Conservation (phyloP, 2,329 filamentous ascomycete genomes). For the Fusarium nematophilum region DNA sequence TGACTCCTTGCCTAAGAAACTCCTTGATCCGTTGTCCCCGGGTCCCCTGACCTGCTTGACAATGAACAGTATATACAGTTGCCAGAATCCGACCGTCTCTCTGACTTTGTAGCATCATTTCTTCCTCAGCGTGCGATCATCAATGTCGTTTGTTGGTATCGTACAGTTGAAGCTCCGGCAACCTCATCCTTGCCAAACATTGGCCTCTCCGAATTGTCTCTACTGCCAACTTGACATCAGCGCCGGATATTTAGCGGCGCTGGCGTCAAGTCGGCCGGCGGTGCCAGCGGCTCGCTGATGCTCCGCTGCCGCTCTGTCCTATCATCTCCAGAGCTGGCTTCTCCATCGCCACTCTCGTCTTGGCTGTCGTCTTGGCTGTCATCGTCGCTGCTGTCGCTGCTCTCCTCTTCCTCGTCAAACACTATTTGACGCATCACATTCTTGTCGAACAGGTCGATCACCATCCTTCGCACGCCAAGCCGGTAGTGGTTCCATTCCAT, state of each 20-base stretch:
- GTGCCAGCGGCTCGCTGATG: constrained; percentile 56
- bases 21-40: constrained; percentile 28
- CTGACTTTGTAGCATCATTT: neutral
- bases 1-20: constrained; percentile 26
- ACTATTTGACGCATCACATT: constrained; percentile 86
- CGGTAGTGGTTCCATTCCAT: constrained; percentile 92
- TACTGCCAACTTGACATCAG: constrained; percentile 21
- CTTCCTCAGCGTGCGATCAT: constrained; percentile 16
- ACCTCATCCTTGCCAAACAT: neutral
- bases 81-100: constrained; percentile 6
- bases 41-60: constrained; percentile 9
- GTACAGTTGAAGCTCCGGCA: constrained; percentile 28
- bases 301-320: constrained; percentile 69
- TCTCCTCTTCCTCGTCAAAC: constrained; percentile 66
- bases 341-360: constrained; percentile 58
- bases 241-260: constrained; percentile 49
- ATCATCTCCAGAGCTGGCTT: constrained; percentile 62
- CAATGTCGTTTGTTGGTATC: constrained; percentile 33
- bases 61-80: constrained; percentile 28
- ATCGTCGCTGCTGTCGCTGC: constrained; percentile 70
- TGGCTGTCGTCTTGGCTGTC: constrained; percentile 63
- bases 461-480: constrained; percentile 86
- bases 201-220: neutral
- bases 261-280: constrained; percentile 49
- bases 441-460: constrained; percentile 95